Percentiles rank a stretch among this genome's conserved stretches.
Evolutionary conservation across 1,139 yeast genomes (phyloP).

Genomic region (Candida labiduridarum): DNA sequence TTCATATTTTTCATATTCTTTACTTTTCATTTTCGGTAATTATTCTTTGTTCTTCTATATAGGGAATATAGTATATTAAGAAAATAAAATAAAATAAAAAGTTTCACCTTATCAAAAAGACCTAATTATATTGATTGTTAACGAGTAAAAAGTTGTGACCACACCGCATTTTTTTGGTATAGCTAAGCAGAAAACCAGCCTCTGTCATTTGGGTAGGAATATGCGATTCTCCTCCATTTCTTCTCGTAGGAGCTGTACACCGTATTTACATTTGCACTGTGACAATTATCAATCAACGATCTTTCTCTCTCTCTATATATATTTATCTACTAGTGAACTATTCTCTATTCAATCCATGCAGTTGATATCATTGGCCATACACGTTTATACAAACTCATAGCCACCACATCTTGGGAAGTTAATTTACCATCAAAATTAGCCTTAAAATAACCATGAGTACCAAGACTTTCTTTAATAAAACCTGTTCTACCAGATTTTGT

Average conservation of each 20-base stretch:
- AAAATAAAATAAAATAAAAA: background rate
- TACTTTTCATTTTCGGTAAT: background rate
- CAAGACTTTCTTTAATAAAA: conserved; percentile 89
- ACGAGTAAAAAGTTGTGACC: too few relatives aligned
- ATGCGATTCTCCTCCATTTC: too few relatives aligned
- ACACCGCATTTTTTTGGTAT: too few relatives aligned
- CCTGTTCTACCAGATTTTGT: conserved; percentile 94
- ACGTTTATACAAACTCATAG: conserved; percentile 91
- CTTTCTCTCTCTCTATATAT: background rate
- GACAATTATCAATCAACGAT: background rate
- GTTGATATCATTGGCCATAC: conserved; percentile 74
- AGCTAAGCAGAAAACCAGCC: too few relatives aligned
- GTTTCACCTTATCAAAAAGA: background rate
- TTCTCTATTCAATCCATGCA: conserved; percentile 27
- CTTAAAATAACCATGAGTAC: conserved; percentile 98
- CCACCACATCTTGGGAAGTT: conserved; percentile 89
- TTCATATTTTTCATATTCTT: background rate
- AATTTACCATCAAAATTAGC: conserved; percentile 92
- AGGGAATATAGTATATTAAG: background rate
- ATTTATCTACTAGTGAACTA: background rate
- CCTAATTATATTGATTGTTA: too few relatives aligned
- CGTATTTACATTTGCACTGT: too few relatives aligned
- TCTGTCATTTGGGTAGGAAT: too few relatives aligned
- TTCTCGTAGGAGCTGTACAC: too few relatives aligned
- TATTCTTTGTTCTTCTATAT: background rate